Evolutionary conservation across 2,329 filamentous ascomycete species (phyloP).

Genomic region (Aureobasidium mangrovei): DNA sequence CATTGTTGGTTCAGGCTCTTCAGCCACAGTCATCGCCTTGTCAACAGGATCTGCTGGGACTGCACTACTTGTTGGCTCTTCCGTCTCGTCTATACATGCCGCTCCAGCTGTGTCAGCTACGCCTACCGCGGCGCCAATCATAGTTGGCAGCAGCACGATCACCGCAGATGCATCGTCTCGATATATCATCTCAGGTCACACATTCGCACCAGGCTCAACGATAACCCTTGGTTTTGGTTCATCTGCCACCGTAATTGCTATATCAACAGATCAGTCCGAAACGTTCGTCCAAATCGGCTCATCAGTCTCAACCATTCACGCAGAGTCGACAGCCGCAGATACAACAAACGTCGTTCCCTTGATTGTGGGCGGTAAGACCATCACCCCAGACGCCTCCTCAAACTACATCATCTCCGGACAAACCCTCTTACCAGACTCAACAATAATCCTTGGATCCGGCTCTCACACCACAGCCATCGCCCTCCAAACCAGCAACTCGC

Average conservation of each 20-base stretch:
- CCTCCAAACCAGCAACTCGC: not conserved
- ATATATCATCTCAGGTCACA: not conserved
- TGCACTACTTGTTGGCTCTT: not conserved
- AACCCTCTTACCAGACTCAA: slow-evolving; percentile 4
- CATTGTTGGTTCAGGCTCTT: slow-evolving; percentile 3
- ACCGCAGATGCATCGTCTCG: not conserved
- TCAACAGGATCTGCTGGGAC: not conserved
- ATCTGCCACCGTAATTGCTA: not conserved
- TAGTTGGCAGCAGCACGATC: slow-evolving; percentile 1
- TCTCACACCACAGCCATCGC: not conserved
- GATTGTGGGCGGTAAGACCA: not conserved
- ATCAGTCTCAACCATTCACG: not conserved
- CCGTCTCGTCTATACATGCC: not conserved
- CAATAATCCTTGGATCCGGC: slow-evolving; percentile 10
- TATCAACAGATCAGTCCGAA: not conserved
- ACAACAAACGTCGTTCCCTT: not conserved
- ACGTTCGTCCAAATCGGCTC: not conserved
- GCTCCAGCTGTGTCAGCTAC: not conserved
- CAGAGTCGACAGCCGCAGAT: not conserved
- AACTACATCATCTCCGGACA: slow-evolving; percentile 10
- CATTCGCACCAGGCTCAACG: not conserved
- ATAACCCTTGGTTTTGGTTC: not conserved
- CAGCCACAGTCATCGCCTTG: slow-evolving; percentile 2
- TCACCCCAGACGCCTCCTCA: not conserved
- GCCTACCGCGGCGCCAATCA: not conserved